Evolutionary conservation across 2,329 filamentous ascomycete species (phyloP).

Genomic region (Tolypocladium cylindrosporum): DNA sequence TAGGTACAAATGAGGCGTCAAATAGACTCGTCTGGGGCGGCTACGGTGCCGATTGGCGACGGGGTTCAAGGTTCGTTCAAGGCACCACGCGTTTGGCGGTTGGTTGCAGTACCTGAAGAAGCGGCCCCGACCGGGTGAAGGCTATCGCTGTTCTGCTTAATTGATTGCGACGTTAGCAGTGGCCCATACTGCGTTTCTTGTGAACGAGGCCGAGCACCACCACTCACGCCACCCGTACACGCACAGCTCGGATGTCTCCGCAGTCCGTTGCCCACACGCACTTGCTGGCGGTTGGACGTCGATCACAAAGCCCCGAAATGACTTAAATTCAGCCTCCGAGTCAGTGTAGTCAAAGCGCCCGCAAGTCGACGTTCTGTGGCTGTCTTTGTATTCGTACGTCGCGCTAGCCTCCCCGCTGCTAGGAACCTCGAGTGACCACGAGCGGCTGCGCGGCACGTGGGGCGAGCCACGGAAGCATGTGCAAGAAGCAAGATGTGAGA

Average conservation of each 20-base stretch:
- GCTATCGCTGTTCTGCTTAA: background rate
- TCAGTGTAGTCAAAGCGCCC: background rate
- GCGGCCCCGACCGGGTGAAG: background rate
- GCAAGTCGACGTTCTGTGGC: background rate
- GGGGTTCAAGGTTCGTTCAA: background rate
- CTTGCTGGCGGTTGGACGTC: background rate
- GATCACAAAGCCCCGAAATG: constrained; percentile 1
- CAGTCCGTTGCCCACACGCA: background rate
- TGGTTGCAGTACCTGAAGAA: background rate
- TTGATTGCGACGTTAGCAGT: background rate
- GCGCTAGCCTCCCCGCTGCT: background rate
- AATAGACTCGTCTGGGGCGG: background rate
- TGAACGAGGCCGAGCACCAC: background rate
- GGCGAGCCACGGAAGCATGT: background rate
- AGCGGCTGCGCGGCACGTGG: background rate
- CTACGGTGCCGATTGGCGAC: background rate
- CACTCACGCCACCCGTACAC: background rate
- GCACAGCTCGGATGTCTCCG: background rate
- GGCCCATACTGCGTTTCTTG: background rate
- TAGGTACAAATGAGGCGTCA: background rate
- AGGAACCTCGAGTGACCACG: background rate
- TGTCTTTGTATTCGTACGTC: background rate
- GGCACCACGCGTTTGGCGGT: background rate
- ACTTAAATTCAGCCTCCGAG: background rate
- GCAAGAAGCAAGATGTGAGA: background rate